Conservation (phyloP, 352 stramenopile species). For the Phytopythium helicoides region DNA sequence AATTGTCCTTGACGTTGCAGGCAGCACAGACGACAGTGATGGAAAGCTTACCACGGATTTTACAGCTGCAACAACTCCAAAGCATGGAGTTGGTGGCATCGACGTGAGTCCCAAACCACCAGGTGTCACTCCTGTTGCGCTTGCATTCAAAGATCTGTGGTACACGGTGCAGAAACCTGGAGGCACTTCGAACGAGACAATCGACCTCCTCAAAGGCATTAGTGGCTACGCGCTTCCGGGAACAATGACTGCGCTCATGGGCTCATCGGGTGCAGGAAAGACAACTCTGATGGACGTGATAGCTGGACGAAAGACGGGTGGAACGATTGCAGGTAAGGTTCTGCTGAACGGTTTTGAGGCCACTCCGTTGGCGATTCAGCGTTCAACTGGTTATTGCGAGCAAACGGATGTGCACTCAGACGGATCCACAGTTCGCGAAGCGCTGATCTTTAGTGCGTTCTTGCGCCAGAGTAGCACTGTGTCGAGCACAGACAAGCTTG, state of each 20-base stretch:
- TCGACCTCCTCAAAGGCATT: constrained; percentile 41
- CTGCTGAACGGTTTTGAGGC: constrained; percentile 74
- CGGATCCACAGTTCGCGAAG: constrained; percentile 86
- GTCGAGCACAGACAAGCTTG: constrained; percentile 19
- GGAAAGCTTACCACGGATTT: constrained; percentile 7
- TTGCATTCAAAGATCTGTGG: constrained; percentile 40
- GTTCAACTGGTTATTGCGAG: constrained; percentile 36
- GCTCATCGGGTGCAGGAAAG: constrained; percentile 73
- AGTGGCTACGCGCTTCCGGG: constrained; percentile 36
- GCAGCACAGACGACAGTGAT: background rate
- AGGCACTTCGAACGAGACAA: constrained; percentile 12
- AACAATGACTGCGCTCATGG: constrained; percentile 55
- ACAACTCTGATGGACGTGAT: constrained; percentile 94
- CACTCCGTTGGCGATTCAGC: constrained; percentile 22
- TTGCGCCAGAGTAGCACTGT: no score
- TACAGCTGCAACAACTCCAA: constrained; percentile 7
- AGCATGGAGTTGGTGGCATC: background rate
- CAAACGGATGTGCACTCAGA: constrained; percentile 86
- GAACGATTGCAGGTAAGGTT: constrained; percentile 71
- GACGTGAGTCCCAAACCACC: constrained; percentile 5
- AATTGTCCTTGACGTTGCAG: background rate
- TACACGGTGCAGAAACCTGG: constrained; percentile 27
- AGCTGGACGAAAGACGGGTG: constrained; percentile 83
- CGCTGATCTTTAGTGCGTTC: constrained; percentile 82
- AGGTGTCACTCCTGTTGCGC: constrained; percentile 27